Evolutionary conservation across 23 red algal genomes (phyloP), one percentile per base, ranked within the genome.

Genomic region (Chondrus crispus): DNA sequence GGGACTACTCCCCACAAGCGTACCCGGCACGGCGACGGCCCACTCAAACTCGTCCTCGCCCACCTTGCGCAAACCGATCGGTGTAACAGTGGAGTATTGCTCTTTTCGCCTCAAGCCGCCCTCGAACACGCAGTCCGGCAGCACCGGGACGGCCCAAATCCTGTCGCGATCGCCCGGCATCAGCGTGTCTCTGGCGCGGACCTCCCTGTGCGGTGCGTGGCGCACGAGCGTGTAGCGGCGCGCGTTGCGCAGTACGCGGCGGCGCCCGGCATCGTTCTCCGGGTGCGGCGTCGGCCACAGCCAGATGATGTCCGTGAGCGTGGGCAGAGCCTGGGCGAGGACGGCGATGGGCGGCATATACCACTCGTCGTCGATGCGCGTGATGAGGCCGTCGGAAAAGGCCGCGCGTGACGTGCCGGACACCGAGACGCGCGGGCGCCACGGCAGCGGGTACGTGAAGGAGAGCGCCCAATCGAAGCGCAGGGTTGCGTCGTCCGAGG

Each of bases 381-480:
- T 64, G 0, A 60, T 51, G 4, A 6, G 38, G 10, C 26, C 4
- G 2, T 62, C 26, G 39, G 30, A 42, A 18, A 90, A 57, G 16
- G 38, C 45, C 5, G 68, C 43, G 51, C 50, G 44, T 19, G 73
- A 28, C 7, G 33, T 18, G 29, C 46, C 70, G 14, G 72, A 80
- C 24, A 80, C 51, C 18, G 87, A 57, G 3, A 90, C 87, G 32
- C 87, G 87, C 3, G 87, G 87, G 24, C 87, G 87, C 87, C 87
- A 90, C 37, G 87, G 87, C 38, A 90, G 29, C 11, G 87, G 87
- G 22, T 78, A 90, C 20, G 57, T 66, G 87, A 90, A 90, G 69
- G 72, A 80, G n/a, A 90, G 72, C 20, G 87, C 80, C 53, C 73
- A 90, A 20, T 24, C 9, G 53, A 81, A 69, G 36, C 29, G 22